Conservation (phyloP, 2,329 filamentous ascomycete species). For the Mollisiaceae sp. region DNA sequence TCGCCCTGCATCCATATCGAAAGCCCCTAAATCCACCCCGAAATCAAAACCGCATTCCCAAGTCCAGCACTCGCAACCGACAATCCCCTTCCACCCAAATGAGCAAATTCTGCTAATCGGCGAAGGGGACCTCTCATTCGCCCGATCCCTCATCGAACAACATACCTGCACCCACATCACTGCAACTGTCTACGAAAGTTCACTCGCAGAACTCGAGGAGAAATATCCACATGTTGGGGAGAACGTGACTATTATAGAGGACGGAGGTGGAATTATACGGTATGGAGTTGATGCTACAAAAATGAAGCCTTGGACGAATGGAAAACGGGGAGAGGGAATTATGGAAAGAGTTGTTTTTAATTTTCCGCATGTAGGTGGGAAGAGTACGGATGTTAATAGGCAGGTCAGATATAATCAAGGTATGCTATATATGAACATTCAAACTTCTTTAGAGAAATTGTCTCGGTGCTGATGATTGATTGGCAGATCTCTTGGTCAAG, state of each 20-base stretch:
- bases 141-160: slow-evolving; percentile 66
- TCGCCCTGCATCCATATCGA: slow-evolving; percentile 6
- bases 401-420: slow-evolving; percentile 90
- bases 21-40: slow-evolving; percentile 10
- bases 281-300: slow-evolving; percentile 73
- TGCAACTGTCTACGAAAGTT: slow-evolving; percentile 69
- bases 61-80: slow-evolving; percentile 47
- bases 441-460: neutral
- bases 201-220: slow-evolving; percentile 58
- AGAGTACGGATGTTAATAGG: slow-evolving; percentile 90
- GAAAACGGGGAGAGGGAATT: slow-evolving; percentile 31
- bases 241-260: slow-evolving; percentile 60
- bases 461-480: slow-evolving; percentile 17
- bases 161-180: slow-evolving; percentile 71
- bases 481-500: slow-evolving; percentile 65
- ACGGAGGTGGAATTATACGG: slow-evolving; percentile 50
- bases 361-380: slow-evolving; percentile 94
- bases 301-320: slow-evolving; percentile 52
- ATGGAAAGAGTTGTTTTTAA: slow-evolving; percentile 91
- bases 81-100: slow-evolving; percentile 69
- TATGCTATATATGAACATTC: slow-evolving; percentile 23
- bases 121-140: slow-evolving; percentile 82
- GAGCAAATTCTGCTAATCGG: slow-evolving; percentile 78
- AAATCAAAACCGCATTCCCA: slow-evolving; percentile 25
- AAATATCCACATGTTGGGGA: slow-evolving; percentile 77